Percentiles rank a stretch among this genome's conserved stretches.
Evolutionary conservation across 805 yeast species (phyloP).

Genomic region (Yarrowia porcina): DNA sequence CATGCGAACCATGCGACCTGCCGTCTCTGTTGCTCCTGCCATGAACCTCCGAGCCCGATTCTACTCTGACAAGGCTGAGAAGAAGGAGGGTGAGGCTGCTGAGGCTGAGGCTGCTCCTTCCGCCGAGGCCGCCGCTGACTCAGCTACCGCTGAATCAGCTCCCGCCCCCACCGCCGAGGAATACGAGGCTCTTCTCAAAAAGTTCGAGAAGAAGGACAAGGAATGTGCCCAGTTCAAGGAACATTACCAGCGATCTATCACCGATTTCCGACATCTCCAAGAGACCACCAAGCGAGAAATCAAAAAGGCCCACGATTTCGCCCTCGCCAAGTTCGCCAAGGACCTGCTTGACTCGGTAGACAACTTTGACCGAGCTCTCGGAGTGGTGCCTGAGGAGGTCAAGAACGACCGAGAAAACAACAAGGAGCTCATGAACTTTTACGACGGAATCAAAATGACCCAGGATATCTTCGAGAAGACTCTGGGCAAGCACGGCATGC

Average conservation of each 20-base stretch:
- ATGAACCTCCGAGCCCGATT: not conserved
- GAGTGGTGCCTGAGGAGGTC: constrained; percentile 48
- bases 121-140: constrained; percentile 10
- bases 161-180: constrained; percentile 31
- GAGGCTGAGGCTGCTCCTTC: constrained; percentile 17
- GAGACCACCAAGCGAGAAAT: constrained; percentile 84
- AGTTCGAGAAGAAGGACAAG: constrained; percentile 51
- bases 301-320: constrained; percentile 84
- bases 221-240: constrained; percentile 82
- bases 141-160: constrained; percentile 29
- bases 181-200: constrained; percentile 43
- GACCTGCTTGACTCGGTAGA: constrained; percentile 87
- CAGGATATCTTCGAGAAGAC: constrained; percentile 83
- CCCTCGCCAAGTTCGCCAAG: constrained; percentile 86
- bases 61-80: constrained; percentile 25
- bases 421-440: constrained; percentile 66
- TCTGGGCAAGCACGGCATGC: constrained; percentile 71
- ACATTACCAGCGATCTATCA: constrained; percentile 74
- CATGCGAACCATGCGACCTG: constrained; percentile 29
- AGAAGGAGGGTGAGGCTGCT: too few species aligned
- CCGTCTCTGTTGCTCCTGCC: constrained; percentile 27
- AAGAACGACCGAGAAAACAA: constrained; percentile 45
- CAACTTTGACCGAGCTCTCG: constrained; percentile 83
- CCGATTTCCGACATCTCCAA: constrained; percentile 90
- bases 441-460: constrained; percentile 90